Evolutionary conservation across 345 rosid species (phyloP), one percentile per base, ranked within the genome.

Genomic region (Pistacia integerrima): DNA sequence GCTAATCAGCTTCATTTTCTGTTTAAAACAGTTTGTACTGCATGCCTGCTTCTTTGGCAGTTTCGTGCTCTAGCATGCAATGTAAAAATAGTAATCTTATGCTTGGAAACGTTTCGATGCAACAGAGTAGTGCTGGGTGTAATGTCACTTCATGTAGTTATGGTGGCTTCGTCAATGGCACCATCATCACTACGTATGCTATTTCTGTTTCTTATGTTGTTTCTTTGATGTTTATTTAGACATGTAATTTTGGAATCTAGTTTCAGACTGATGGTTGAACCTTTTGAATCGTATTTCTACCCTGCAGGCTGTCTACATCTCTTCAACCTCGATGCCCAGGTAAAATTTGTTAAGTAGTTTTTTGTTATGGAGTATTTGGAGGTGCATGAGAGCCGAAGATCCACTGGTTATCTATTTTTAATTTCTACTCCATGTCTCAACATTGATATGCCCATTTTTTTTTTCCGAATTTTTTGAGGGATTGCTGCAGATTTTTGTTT

Each of bases 251-350:
- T 0, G 16, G 44, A 0, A 57, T 16, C 17, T 65, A 28, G 9
- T 41, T 14, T 41, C 22, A 18, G 1, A 38, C 66, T 72, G 25
- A 57, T 59, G 36, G 1, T 59, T 78, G 35, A 59, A 52, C 30
- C 46, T 25, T 72, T 77, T 60, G 10, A n/a, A 36, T 65, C 20
- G 71, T 36, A 68, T 67, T 14, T 70, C 67, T 20, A 11, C 36
- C 64, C 28, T 82, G 78, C 87, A 96, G 99, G 92, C 76, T 94
- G 82, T 91, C 93, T 18, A 85, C 86, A 62, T 89, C 89, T 76
- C 98, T 95, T 61, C 96, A 90, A 82, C 99, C 99, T 13, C 88
- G 87, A 63, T 95, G 98, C 66, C 95, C 98, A 79, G 99, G 99
- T 95, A 78, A 79, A 80, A 65, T 70, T 79, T 75, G 36, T 56